Base-by-base conservation (phyloP, 139 green algal genomes). In the Edaphochlamys debaryana region DNA sequence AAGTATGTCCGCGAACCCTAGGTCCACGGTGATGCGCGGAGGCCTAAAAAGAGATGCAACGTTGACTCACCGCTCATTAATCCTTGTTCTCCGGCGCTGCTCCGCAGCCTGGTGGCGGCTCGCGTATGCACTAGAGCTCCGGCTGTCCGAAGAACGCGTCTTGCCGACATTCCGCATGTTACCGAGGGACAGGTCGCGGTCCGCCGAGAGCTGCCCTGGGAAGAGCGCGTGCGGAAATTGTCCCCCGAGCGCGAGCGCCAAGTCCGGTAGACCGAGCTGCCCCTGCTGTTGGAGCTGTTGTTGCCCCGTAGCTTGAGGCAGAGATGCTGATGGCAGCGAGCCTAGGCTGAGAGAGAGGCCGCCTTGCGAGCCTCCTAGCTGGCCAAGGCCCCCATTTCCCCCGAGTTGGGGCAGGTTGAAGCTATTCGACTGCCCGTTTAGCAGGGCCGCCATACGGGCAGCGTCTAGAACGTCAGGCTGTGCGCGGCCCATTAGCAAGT, bases 11-110 rank as follows among this genome's bases (percentile, higher is more conserved):
- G n/a, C n/a, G n/a, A n/a, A n/a, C n/a, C n/a, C n/a, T n/a, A n/a
- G n/a, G n/a, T n/a, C n/a, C n/a, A n/a, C n/a, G n/a, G n/a, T n/a
- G n/a, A n/a, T n/a, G n/a, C n/a, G n/a, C n/a, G n/a, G n/a, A n/a
- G n/a, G n/a, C n/a, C n/a, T n/a, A n/a, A n/a, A n/a, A n/a, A n/a
- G n/a, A n/a, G n/a, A n/a, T n/a, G n/a, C n/a, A n/a, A n/a, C n/a
- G n/a, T n/a, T n/a, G n/a, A n/a, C n/a, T n/a, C n/a, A 94, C 93
- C 93, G 86, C 37, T 96, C 93, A 74, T 96, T 96, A 79, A 96
- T 96, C 37, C 93, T 81, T 1, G 87, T 94, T 4, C 93, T 86
- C 3, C 93, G 84, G 3, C 93, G 80, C 69, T 96, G 93, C 79
- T 96, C 93, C 13, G 93, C 93, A 30, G 91, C 91, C 60, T 96